phyloP scores from a whole-genome alignment of 305 asterid species.

The Euphrasia arctica region DNA sequence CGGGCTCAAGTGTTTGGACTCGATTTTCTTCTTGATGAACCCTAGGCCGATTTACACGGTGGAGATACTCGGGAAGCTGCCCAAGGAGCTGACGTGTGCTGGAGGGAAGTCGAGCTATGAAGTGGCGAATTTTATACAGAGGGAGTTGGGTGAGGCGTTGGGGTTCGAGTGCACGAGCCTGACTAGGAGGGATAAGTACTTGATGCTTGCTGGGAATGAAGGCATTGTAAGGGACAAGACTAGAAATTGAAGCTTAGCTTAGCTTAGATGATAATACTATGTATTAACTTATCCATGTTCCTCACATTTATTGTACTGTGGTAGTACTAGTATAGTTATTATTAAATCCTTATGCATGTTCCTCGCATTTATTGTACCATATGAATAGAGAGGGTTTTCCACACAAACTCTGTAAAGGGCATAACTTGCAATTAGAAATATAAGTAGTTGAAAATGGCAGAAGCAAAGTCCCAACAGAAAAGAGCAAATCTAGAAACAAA shows the following conservation, averaged over 20 bases:
- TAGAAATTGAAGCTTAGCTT: not conserved
- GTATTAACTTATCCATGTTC: too few relatives aligned
- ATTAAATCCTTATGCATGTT: not conserved
- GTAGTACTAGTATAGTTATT: not conserved
- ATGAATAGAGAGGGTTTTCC: too few relatives aligned
- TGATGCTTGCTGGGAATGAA: slow-evolving; percentile 93
- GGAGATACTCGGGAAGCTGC: slow-evolving; percentile 54
- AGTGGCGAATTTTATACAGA: slow-evolving; percentile 83
- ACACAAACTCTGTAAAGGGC: too few relatives aligned
- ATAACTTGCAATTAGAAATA: too few relatives aligned
- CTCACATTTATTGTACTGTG: not conserved
- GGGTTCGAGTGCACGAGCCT: slow-evolving; percentile 79
- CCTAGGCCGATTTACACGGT: slow-evolving; percentile 59
- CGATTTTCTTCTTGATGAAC: slow-evolving; percentile 79
- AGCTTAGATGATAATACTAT: too few relatives aligned
- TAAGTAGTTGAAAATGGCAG: not conserved
- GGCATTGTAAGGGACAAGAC: slow-evolving; percentile 49
- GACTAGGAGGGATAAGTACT: slow-evolving; percentile 85
- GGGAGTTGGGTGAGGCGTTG: slow-evolving; percentile 52
- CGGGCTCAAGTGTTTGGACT: slow-evolving; percentile 86
- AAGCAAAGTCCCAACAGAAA: not conserved
- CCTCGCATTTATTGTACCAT: too few relatives aligned
- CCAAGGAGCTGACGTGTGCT: slow-evolving; percentile 55
- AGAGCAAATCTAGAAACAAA: not conserved
- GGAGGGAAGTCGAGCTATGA: slow-evolving; percentile 70